A percentile compares a stretch with the other conserved stretches of the same genome.
phyloP scores from a whole-genome alignment of 352 stramenopile genomes.

The Phytophthora citricola region DNA sequence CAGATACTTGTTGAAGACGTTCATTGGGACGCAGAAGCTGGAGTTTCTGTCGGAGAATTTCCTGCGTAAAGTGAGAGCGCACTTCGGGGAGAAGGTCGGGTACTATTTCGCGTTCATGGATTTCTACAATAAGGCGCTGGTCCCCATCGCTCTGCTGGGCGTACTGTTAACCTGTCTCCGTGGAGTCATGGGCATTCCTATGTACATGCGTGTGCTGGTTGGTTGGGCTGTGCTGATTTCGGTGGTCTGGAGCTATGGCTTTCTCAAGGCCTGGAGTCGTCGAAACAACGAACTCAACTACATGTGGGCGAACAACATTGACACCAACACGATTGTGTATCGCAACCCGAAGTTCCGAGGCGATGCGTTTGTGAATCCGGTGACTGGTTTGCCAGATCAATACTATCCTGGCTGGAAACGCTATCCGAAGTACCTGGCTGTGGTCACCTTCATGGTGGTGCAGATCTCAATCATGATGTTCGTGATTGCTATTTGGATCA shows the following conservation, averaged over 20 bases:
- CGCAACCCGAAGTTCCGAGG: conserved; percentile 76
- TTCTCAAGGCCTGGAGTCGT: conserved; percentile 81
- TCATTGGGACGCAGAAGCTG: conserved; percentile 72
- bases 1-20: conserved; percentile 75
- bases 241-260: conserved; percentile 83
- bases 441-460: conserved; percentile 73
- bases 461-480: conserved; percentile 90
- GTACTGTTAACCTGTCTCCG: conserved; percentile 75
- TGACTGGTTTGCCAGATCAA: conserved; percentile 67
- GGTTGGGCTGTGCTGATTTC: conserved; percentile 79
- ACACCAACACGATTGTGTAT: conserved; percentile 76
- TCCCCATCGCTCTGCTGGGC: conserved; percentile 79
- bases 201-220: conserved; percentile 86
- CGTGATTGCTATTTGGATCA: conserved; percentile 86
- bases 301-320: conserved; percentile 73
- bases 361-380: conserved; percentile 60
- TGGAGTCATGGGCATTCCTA: conserved; percentile 61
- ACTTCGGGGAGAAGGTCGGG: conserved; percentile 87
- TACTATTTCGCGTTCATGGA: conserved; percentile 90
- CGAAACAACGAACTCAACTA: conserved; percentile 80
- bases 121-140: conserved; percentile 87
- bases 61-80: conserved; percentile 63
- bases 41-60: conserved; percentile 71
- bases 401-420: conserved; percentile 81
- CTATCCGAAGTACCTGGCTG: conserved; percentile 74